These are phyloP conservation scores for Pyrenopolyporus hunteri DNA, from an alignment of 495 filamentous ascomycete genomes.

Conservation along the genomic window DNA sequence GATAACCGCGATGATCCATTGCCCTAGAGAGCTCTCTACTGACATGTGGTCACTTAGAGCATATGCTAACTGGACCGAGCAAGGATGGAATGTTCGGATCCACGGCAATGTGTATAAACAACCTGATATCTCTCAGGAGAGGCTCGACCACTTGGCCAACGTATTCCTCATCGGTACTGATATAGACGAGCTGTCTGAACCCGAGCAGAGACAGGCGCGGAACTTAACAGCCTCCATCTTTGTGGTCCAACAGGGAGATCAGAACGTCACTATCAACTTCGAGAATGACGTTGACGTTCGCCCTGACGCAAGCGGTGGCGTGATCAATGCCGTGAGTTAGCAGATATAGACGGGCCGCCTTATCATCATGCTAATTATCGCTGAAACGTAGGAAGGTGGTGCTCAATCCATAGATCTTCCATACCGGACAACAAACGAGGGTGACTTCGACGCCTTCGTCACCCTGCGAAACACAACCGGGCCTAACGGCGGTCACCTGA, in stretches of 20 bases:
- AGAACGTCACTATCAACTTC: slow-evolving; percentile 68
- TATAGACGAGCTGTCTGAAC: slow-evolving; percentile 62
- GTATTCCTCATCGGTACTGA: slow-evolving; percentile 69
- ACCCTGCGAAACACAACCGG: slow-evolving; percentile 57
- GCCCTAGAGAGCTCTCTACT: not conserved
- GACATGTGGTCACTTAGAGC: slow-evolving; percentile 48
- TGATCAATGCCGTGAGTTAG: slow-evolving; percentile 44
- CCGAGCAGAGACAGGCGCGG: slow-evolving; percentile 68
- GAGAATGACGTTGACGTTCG: slow-evolving; percentile 52
- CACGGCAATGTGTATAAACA: slow-evolving; percentile 82
- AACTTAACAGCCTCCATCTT: slow-evolving; percentile 76
- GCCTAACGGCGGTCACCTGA: slow-evolving; percentile 51
- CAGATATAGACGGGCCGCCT: not conserved
- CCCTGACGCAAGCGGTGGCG: slow-evolving; percentile 43
- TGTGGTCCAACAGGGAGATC: slow-evolving; percentile 69
- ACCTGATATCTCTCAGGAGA: slow-evolving; percentile 66
- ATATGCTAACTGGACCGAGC: slow-evolving; percentile 81
- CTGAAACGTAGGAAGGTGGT: slow-evolving; percentile 50
- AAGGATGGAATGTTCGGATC: slow-evolving; percentile 76
- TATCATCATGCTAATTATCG: not conserved
- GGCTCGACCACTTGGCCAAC: slow-evolving; percentile 70
- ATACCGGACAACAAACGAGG: slow-evolving; percentile 63
- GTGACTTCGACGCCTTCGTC: slow-evolving; percentile 75
- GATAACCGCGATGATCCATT: not conserved
- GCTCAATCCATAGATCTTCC: slow-evolving; percentile 62